Evolutionary conservation across 2,329 filamentous ascomycete species (phyloP).

Genomic region (Paracamarosporium sp.): DNA sequence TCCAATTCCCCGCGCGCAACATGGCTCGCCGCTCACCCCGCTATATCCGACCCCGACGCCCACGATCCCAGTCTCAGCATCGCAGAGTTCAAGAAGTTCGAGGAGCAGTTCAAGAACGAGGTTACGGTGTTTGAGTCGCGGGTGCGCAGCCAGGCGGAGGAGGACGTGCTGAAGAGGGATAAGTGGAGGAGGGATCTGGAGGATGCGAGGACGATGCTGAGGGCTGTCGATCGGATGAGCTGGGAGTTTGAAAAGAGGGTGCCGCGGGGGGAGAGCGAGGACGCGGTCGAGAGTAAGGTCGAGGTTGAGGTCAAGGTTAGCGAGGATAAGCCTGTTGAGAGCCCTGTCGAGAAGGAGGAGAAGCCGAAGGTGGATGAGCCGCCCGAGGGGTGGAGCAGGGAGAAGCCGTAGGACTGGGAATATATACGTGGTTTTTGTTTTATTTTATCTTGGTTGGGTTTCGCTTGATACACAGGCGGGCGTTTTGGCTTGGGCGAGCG

Average conservation of each 20-base stretch:
- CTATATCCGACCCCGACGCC: conserved; percentile 1
- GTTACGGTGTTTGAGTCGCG: conserved; percentile 26
- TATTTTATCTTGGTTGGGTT: too few relatives aligned
- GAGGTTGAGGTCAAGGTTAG: neutral
- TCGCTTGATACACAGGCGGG: too few relatives aligned
- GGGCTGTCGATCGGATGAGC: conserved; percentile 21
- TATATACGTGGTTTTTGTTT: too few relatives aligned
- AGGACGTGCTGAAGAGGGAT: conserved; percentile 18
- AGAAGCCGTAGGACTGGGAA: neutral
- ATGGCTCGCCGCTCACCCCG: conserved; percentile 21
- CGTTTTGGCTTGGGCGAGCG: too few relatives aligned
- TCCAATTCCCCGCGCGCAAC: conserved; percentile 2
- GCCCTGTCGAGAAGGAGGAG: neutral
- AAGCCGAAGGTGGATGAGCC: neutral
- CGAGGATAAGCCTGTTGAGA: too few relatives aligned
- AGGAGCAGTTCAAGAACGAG: conserved; percentile 20
- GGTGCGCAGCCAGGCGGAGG: conserved; percentile 6
- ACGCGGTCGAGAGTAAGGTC: neutral
- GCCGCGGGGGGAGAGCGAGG: neutral
- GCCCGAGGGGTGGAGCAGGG: neutral
- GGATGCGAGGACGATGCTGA: conserved; percentile 27
- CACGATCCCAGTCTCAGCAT: conserved; percentile 27
- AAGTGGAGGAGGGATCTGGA: conserved; percentile 28
- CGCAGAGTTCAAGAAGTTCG: conserved; percentile 25
- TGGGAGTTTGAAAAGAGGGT: conserved; percentile 22